Evolutionary conservation across 352 stramenopile species (phyloP), one percentile per base, ranked within the genome.

Genomic region (Plasmopara viticola): DNA sequence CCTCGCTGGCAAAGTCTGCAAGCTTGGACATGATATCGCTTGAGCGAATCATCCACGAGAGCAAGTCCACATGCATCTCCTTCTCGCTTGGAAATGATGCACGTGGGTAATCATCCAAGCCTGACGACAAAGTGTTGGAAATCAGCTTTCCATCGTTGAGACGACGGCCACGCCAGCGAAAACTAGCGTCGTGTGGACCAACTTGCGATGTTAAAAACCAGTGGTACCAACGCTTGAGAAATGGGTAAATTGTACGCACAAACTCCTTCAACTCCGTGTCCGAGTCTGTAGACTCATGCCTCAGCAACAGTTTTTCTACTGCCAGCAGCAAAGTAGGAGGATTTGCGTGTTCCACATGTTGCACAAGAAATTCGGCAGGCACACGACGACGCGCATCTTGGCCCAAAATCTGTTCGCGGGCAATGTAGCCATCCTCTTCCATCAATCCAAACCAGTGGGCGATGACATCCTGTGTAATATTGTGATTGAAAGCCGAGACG

Each of bases 31-130:
- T 72, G 12, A 90, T 55, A 14, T 78, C 58, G 42, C 73, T 90
- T 17, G 67, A 67, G 31, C 78, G 79, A 33, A 93, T 80, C 68
- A 97, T 89, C 93, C 93, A 98, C 35, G 78, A 83, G 0, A 95
- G 51, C 48, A 97, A 42, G 52, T 98, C 93, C 18, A 97, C 80
- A 49, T 98, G 90, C 60, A 84, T 86, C 54, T 98, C 90, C 29
- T 82, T 62, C 8, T 82, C 50, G 25, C 69, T 83, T 4, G 84
- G 76, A 41, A 64, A 58, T n/a, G 74, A 92, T 1, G 84, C 82
- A 46, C 83, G 71, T 2, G 93, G 93, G 56, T 95, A 98, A 65
- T 98, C 93, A 44, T 98, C 93, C 7, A 98, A 56, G 0, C 93
- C 93, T 0, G 87, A 97, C 1, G 89, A 86, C 1, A 97, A 62